Base-by-base conservation (phyloP, 306 rosid species). In the Prunus mongolica region DNA sequence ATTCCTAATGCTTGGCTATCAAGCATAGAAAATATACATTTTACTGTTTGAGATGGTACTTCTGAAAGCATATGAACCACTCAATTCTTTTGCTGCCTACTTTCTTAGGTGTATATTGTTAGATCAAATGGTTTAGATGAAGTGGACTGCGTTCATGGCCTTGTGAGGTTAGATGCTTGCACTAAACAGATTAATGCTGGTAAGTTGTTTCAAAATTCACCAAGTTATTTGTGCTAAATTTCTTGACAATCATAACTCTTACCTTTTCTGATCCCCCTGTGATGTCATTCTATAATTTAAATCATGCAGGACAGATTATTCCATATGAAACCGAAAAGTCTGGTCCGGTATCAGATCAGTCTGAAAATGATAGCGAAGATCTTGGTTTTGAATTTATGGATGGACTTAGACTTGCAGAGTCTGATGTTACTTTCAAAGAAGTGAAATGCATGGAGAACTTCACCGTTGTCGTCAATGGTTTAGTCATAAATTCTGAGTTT, bases 61-160 rank as follows among this genome's bases (percentile, higher is more conserved):
- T 71, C 50, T 52, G 18, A 18, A 65, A 34, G 65, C 24, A 2
- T 55, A 30, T 2, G 10, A 25, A 49, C 18, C 18, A 20, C 55
- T 65, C n/a, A 14, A 57, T 16, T 44, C 10, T 19, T 56, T 65
- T 71, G 25, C 72, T 67, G 62, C 49, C 38, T 58, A 52, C 44
- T 68, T 57, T 75, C 51, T 34, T 69, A 90, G 96, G 89, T 90
- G 14, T 83, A 85, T 71, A 85, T 88, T 50, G 47, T 85, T 77
- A 76, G 86, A 82, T 76, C 81, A 8, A 67, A 77, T 38, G 69
- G 56, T 44, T 28, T 80, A 2, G 84, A 83, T 49, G 80, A 82
- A 34, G 61, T 87, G 74, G 85, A 77, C 78, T 81, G 77, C 71
- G 88, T 85, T 56, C 78, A 73, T 46, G 84, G 74, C 58, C 88